Evolutionary conservation across 768 basidiomycete species (phyloP).

Genomic region (Phylloporus arenicola): DNA sequence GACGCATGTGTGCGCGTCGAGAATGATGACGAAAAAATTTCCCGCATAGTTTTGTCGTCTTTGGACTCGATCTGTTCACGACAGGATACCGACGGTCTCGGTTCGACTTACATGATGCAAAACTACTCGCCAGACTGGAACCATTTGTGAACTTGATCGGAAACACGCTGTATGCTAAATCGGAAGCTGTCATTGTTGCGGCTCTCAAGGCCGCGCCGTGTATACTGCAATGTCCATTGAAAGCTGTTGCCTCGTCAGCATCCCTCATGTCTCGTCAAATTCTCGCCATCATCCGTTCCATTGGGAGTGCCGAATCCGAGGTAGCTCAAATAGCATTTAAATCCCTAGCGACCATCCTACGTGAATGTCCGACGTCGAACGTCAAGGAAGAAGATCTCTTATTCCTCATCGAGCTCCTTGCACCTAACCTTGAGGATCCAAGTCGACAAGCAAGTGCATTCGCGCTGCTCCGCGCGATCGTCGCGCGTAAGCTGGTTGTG

Average conservation of each 20-base stretch:
- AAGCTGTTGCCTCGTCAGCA: slow-evolving; percentile 65
- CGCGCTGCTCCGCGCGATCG: slow-evolving; percentile 82
- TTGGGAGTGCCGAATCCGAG: slow-evolving; percentile 86
- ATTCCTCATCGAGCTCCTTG: slow-evolving; percentile 78
- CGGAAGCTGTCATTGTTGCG: slow-evolving; percentile 64
- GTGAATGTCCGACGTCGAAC: slow-evolving; percentile 77
- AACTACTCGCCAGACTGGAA: slow-evolving; percentile 78
- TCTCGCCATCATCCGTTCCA: slow-evolving; percentile 72
- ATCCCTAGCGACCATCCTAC: slow-evolving; percentile 79
- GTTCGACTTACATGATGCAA: slow-evolving; percentile 75
- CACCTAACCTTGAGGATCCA: slow-evolving; percentile 89
- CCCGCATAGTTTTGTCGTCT: slow-evolving; percentile 66
- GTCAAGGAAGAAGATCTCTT: slow-evolving; percentile 87
- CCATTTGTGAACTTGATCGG: slow-evolving; percentile 84
- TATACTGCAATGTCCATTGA: slow-evolving; percentile 80
- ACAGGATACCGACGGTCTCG: slow-evolving; percentile 81
- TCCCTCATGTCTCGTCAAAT: slow-evolving; percentile 82
- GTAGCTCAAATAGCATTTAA: slow-evolving; percentile 84
- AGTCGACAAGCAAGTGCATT: slow-evolving; percentile 83
- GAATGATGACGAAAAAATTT: not conserved
- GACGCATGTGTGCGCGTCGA: not conserved
- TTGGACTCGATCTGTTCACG: slow-evolving; percentile 88
- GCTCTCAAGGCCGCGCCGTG: slow-evolving; percentile 77
- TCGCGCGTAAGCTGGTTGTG: slow-evolving; percentile 86
- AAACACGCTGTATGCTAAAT: slow-evolving; percentile 85